phyloP scores from a whole-genome alignment of 768 basidiomycete species.

The Mycena belliarum region DNA sequence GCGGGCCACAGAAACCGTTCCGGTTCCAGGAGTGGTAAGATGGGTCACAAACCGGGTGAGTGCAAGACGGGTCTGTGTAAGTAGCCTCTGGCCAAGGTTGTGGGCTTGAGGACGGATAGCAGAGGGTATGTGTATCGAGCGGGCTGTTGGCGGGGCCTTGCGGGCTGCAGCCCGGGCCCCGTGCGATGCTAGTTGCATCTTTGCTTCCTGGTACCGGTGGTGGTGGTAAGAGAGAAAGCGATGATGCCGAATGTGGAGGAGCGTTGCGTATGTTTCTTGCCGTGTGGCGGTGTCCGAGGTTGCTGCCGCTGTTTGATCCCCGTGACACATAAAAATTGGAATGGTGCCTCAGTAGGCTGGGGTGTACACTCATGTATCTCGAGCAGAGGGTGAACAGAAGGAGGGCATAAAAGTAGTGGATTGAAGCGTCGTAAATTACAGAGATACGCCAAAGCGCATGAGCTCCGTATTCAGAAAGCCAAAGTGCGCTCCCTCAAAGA shows the following conservation, averaged over 20 bases:
- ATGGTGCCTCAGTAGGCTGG: too few species aligned
- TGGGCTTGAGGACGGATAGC: conserved; percentile 34
- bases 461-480: too few species aligned
- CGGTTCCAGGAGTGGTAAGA: conserved; percentile 56
- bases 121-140: conserved; percentile 49
- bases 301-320: too few species aligned
- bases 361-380: too few species aligned
- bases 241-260: not conserved
- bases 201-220: conserved; percentile 3
- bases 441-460: too few species aligned
- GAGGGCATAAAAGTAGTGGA: too few species aligned
- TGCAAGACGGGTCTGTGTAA: conserved; percentile 55
- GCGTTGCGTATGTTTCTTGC: conserved; percentile 5
- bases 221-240: conserved; percentile 11
- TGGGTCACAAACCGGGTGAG: conserved; percentile 57
- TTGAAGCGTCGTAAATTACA: too few species aligned
- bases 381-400: too few species aligned
- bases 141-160: conserved; percentile 38
- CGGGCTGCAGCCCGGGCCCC: conserved; percentile 43
- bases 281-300: not conserved
- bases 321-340: too few species aligned
- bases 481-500: too few species aligned
- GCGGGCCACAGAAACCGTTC: conserved; percentile 28
- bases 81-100: conserved; percentile 43
- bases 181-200: conserved; percentile 50